Conservation (phyloP, 352 stramenopile species). For the Peronosclerospora sorghi region DNA sequence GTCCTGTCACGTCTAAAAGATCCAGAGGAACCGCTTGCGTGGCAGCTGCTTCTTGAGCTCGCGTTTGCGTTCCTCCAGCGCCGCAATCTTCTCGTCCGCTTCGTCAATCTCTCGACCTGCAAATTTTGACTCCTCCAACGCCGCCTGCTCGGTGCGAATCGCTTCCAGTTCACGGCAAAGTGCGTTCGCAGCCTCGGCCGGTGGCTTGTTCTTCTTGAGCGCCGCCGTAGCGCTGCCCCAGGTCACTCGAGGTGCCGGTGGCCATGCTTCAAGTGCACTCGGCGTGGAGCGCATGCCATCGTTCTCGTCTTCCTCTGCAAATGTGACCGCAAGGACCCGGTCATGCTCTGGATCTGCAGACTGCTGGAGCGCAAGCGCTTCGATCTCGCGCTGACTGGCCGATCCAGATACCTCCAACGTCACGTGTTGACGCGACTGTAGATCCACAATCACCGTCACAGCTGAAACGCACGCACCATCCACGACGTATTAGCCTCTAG, state of each 20-base stretch:
- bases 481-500: too few species aligned
- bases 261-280: constrained; percentile 28
- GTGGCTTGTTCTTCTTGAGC: constrained; percentile 11
- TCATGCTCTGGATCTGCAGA: constrained; percentile 26
- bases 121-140: constrained; percentile 61
- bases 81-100: constrained; percentile 58
- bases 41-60: constrained; percentile 57
- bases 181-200: constrained; percentile 16
- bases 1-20: constrained; percentile 49
- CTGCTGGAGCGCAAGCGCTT: constrained; percentile 38
- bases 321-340: constrained; percentile 45
- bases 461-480: constrained; percentile 17
- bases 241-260: constrained; percentile 35
- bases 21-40: constrained; percentile 68
- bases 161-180: constrained; percentile 42
- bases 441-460: constrained; percentile 45
- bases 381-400: constrained; percentile 53
- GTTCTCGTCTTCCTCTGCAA: constrained; percentile 43
- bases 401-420: constrained; percentile 43
- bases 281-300: constrained; percentile 3
- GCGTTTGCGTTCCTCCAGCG: constrained; percentile 54
- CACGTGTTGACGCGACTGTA: constrained; percentile 43
- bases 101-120: constrained; percentile 71
- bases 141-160: constrained; percentile 47
- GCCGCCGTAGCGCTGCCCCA: constrained; percentile 31